Conservation (phyloP, 306 rosid genomes). For the Malus asiatica region DNA sequence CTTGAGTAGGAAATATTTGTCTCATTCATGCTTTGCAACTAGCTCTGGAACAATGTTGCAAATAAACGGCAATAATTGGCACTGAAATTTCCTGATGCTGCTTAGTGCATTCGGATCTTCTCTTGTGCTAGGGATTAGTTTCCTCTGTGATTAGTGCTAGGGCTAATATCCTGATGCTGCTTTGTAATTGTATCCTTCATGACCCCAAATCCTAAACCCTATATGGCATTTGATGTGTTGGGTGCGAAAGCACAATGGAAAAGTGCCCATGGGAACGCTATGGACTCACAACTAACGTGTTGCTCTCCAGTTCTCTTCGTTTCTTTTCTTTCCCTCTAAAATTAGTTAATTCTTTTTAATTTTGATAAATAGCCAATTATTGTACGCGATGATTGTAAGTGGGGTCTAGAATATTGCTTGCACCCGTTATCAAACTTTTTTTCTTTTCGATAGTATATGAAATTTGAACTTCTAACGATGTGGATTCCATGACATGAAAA, state of each 20-base stretch:
- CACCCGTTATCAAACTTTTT: background rate
- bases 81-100: background rate
- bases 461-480: no score
- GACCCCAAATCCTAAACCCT: no score
- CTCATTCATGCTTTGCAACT: background rate
- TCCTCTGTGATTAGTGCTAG: background rate
- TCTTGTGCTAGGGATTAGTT: background rate
- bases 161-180: background rate
- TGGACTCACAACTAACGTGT: conserved; percentile 73
- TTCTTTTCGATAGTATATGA: no score
- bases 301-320: conserved; percentile 61
- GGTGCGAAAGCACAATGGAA: background rate
- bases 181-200: background rate
- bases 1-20: background rate
- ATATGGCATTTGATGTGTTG: no score
- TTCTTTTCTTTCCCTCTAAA: background rate
- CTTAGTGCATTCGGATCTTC: background rate
- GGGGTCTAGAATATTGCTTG: background rate
- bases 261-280: conserved; percentile 86
- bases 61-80: background rate
- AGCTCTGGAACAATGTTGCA: background rate
- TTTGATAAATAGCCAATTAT: background rate
- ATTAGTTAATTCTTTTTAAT: background rate
- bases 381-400: no score
- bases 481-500: no score